Conservation (phyloP, 352 stramenopile species). For the Globisporangium canariense region DNA sequence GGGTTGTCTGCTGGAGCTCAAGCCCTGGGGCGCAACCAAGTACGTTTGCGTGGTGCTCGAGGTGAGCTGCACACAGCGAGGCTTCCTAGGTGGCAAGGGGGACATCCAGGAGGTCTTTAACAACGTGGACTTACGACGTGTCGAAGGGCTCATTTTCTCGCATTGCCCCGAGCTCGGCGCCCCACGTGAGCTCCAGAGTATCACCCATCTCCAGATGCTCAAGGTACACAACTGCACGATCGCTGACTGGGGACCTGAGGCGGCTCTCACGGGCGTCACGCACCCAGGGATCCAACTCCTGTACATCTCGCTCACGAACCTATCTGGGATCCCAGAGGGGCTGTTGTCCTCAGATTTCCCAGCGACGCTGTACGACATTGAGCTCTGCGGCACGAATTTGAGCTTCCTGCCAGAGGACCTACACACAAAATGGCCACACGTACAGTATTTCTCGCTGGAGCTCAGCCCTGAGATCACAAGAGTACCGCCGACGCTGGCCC, state of each 20-base stretch:
- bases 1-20: slow-evolving; percentile 18
- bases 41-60: slow-evolving; percentile 14
- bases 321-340: slow-evolving; percentile 11
- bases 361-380: slow-evolving; percentile 9
- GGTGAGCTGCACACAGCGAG: slow-evolving; percentile 11
- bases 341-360: slow-evolving; percentile 5
- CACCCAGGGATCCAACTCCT: slow-evolving; percentile 12
- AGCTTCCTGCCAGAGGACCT: slow-evolving; percentile 10
- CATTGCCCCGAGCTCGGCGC: slow-evolving; percentile 21
- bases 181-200: slow-evolving; percentile 9
- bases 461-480: slow-evolving; percentile 10
- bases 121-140: not conserved
- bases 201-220: slow-evolving; percentile 20
- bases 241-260: slow-evolving; percentile 12
- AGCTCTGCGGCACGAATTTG: slow-evolving; percentile 12
- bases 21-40: slow-evolving; percentile 20
- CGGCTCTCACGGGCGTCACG: slow-evolving; percentile 9
- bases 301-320: slow-evolving; percentile 22
- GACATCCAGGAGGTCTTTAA: not conserved
- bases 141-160: slow-evolving; percentile 20
- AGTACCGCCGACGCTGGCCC: not conserved
- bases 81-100: not conserved
- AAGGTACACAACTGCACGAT: slow-evolving; percentile 23
- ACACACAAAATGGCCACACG: slow-evolving; percentile 9
- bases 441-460: slow-evolving; percentile 8